Evolutionary conservation across 2,329 filamentous ascomycete species (phyloP), one percentile per base, ranked within the genome.

Genomic region (Alternaria metachromatica): DNA sequence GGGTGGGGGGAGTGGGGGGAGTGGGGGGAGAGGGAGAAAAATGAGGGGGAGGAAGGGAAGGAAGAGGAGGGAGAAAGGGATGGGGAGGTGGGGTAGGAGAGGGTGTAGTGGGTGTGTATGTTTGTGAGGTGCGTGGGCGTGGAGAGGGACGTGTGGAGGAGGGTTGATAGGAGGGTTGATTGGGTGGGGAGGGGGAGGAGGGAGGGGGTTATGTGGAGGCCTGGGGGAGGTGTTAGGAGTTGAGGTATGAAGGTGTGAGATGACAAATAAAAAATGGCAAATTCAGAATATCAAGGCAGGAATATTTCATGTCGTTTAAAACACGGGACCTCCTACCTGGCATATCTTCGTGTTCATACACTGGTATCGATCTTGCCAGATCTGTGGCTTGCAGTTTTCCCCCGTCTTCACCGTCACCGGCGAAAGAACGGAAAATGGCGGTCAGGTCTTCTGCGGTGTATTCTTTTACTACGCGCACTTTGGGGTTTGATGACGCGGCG

Each of bases 91-190:
- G 87, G 84, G 71, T 95, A 94, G 7, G 87, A 84, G 6, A 97
- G 78, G 30, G 89, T 76, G 79, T 95, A 93, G 80, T 96, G 92
- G 2, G 93, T 85, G 80, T 96, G 92, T n/a, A 98, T 83, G 79
- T 98, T 99, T 56, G 94, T 98, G 74, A 92, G 87, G 77, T 98
- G 94, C 5, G 83, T 77, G 4, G 89, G 88, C 68, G 91, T 87
- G 64, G 89, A 89, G 15, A 97, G 87, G 78, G 97, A 92, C 55
- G 87, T 87, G 80, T 96, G 92, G 28, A 97, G 84, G 66, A 97
- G 86, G 58, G 87, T 88, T 48, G 88, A 88, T 6, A 98, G 85
- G 3, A 98, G 84, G 41, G 83, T 81, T 63, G 85, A 82, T 78
- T 99, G 96, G 13, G 92, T 84, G 6, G 82, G 73, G 15, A 87